A percentile compares a stretch with the other conserved stretches of the same genome.
phyloP scores from a whole-genome alignment of 345 rosid genomes.

The Mangifera indica region DNA sequence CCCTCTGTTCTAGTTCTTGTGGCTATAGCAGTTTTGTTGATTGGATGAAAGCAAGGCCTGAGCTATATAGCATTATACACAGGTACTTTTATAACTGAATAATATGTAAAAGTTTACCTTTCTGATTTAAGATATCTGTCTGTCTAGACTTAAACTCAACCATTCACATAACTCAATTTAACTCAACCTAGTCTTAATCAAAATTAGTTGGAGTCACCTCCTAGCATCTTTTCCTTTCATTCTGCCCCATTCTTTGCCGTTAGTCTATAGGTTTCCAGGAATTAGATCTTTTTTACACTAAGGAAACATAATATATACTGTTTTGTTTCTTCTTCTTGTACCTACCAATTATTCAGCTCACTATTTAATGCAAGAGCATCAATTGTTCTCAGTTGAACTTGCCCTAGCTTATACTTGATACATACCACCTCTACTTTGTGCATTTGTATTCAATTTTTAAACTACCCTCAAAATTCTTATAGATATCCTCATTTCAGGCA shows the following conservation, averaged over 20 bases:
- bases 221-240: neutral
- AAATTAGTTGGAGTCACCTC: neutral
- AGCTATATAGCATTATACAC: conserved; percentile 87
- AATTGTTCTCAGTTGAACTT: neutral
- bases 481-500: no score
- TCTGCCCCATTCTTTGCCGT: neutral
- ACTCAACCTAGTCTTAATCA: neutral
- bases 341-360: neutral
- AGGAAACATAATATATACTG: neutral
- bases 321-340: neutral
- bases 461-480: no score
- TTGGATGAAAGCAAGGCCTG: conserved; percentile 99
- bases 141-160: neutral
- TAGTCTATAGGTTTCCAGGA: neutral
- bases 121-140: neutral
- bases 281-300: neutral
- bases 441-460: no score
- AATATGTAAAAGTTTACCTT: neutral
- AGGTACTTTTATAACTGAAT: conserved; percentile 48
- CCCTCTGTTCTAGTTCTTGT: conserved; percentile 67
- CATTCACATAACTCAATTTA: neutral
- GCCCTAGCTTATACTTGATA: no score
- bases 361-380: neutral
- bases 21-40: conserved; percentile 83
- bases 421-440: no score